Base-by-base conservation (phyloP, 176 grass and related monocot species). In the Poa pratensis region DNA sequence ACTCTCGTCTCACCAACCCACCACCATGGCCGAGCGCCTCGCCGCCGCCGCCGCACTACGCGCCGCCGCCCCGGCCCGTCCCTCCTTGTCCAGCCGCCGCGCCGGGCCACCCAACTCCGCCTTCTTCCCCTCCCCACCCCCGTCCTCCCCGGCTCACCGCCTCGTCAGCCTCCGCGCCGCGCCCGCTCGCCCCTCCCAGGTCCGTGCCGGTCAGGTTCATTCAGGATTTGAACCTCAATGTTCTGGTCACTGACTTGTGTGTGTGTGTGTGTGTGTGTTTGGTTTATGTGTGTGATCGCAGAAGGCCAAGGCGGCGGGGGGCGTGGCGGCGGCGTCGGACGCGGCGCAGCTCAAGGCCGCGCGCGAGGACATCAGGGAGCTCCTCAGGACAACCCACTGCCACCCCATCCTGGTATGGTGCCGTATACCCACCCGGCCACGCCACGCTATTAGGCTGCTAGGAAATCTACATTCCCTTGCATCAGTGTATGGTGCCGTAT, bases 401-500 rank as follows among this genome's bases (percentile, higher is more conserved):
- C 93, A 99, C 83, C 96, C 96, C 7, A 99, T 99, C 82, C 71
- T 99, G 91, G 96, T 99, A 90, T 39, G 57, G 1, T 62, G 1
- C 22, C 16, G 9, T 37, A 20, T 79, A 7, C 22, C 18, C 15
- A 23, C 34, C 35, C 76, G 59, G 7, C 15, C 4, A 28, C 35
- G 9, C 16, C 80, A 30, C 37, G 15, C 51, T 5, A 4, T 59
- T 68, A 46, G 22, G 11, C 54, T 52, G n/a, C 70, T 63, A 57
- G 19, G 17, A 72, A 37, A 43, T 13, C 37, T 39, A 19, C n/a
- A n/a, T n/a, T 18, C 35, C 16, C 32, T 74, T 14, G 37, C 11
- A 40, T 42, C 73, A 53, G 35, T 37, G n/a, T 1, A 90, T 39
- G 57, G 1, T 62, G 1, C 22, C 16, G 9, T 37, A 20, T 79